Evolutionary conservation across 257 asterid species (phyloP).

Genomic region (Capsicum rhomboideum): DNA sequence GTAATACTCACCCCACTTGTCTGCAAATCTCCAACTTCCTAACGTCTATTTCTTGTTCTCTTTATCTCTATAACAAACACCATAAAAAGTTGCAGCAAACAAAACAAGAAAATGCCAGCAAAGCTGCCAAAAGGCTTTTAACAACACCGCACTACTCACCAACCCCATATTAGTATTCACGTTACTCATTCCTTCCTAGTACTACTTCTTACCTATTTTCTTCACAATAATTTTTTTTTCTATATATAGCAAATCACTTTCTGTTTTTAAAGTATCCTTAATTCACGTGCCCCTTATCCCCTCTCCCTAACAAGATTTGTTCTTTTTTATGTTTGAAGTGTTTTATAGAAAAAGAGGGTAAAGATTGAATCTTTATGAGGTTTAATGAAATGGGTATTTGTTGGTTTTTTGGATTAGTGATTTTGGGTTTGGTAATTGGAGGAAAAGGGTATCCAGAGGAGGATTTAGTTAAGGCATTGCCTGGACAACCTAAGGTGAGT

Average conservation of each 20-base stretch:
- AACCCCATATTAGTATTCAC: background rate
- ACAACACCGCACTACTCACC: slow-evolving; percentile 1
- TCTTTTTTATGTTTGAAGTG: background rate
- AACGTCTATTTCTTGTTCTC: slow-evolving; percentile 35
- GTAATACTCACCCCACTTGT: background rate
- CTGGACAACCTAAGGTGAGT: slow-evolving; percentile 78
- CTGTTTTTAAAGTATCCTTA: slow-evolving; percentile 30
- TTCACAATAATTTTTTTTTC: slow-evolving; percentile 5
- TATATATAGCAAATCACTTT: slow-evolving; percentile 19
- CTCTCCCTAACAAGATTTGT: slow-evolving; percentile 5
- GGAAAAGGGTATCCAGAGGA: slow-evolving; percentile 59
- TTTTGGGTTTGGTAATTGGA: slow-evolving; percentile 30
- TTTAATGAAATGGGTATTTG: slow-evolving; percentile 28
- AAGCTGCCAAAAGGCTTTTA: slow-evolving; percentile 11
- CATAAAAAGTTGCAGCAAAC: background rate
- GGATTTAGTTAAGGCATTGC: slow-evolving; percentile 66
- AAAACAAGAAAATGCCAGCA: slow-evolving; percentile 11
- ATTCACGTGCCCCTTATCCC: slow-evolving; percentile 44
- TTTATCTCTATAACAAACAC: slow-evolving; percentile 11
- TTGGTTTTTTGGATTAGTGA: slow-evolving; percentile 32
- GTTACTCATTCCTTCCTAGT: slow-evolving; percentile 4
- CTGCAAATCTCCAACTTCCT: slow-evolving; percentile 11
- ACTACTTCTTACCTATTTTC: background rate
- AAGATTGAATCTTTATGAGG: background rate
- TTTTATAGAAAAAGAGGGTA: background rate